Evolutionary conservation across 306 rosid species (phyloP), one percentile per base, ranked within the genome.

Genomic region (Sphenostylis stenocarpa): DNA sequence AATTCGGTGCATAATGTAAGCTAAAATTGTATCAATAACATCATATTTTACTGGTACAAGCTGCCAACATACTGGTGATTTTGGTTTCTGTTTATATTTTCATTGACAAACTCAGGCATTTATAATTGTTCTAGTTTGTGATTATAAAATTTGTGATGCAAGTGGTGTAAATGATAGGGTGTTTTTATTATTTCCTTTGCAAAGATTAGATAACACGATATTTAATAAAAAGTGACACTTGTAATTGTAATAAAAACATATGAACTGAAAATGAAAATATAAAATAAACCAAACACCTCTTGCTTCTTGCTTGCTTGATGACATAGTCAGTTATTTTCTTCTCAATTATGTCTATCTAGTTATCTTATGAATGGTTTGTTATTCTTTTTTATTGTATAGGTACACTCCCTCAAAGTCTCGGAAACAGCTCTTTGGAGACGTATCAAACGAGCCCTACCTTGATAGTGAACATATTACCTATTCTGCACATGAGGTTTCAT

Each of bases 401-500:
- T 88, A 79, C 76, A 84, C 90, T 61, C 87, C 95, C 43, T 69
- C 84, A 41, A 64, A 86, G 77, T 82, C 97, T 72, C 84, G 72
- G 7, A 77, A 88, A 73, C 95, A 84, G 24, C 86, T 91, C 65
- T 89, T 88, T 41, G 91, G 91, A 72, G 87, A 85, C 76, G 17
- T 76, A 60, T 87, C 85, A 78, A 87, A 87, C 73, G 89, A 80
- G 34, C 83, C 43, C 53, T 71, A 72, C 77, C 67, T 65, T 75
- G 90, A 91, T 76, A 81, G 78, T 48, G 85, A 87, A 31, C 89
- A 78, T 39, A 79, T 84, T 45, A 76, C 83, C 80, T 84, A 69
- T 76, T 86, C 86, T 14, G 94, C 82, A 60, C 84, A 80, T 15
- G 81, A 77, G 14, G 88, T 83, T 75, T 8, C 70, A 28, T 85